A percentile compares a stretch with the other conserved stretches of the same genome.
phyloP scores from a whole-genome alignment of 2,329 filamentous ascomycete genomes.

The Penicillium sp. region DNA sequence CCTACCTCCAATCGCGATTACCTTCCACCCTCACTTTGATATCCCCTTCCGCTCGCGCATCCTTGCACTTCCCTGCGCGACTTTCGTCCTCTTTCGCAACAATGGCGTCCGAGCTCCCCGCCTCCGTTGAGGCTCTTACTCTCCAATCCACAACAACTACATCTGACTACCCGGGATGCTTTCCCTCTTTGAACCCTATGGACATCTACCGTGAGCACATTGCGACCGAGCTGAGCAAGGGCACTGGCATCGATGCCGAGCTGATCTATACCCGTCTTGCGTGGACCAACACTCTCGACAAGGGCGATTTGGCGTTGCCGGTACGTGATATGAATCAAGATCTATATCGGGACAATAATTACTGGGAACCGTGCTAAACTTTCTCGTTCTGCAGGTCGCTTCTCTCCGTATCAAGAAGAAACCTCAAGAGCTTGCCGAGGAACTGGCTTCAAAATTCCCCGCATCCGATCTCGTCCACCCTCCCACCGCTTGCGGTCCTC shows the following conservation, averaged over 20 bases:
- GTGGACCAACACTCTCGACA: constrained; percentile 49
- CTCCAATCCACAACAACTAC: constrained; percentile 41
- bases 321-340: constrained; percentile 27
- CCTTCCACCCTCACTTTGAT: constrained; percentile 9
- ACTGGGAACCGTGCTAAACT: constrained; percentile 8
- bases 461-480: constrained; percentile 58
- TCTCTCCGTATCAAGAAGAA: constrained; percentile 56
- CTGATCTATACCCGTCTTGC: constrained; percentile 42
- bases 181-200: constrained; percentile 47
- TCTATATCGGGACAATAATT: not conserved
- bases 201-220: constrained; percentile 49
- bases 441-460: constrained; percentile 58
- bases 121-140: constrained; percentile 39
- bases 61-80: constrained; percentile 11
- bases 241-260: constrained; percentile 39
- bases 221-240: constrained; percentile 41
- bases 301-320: constrained; percentile 47
- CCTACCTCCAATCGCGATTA: not conserved
- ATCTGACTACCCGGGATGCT: constrained; percentile 44
- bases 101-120: constrained; percentile 39
- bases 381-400: constrained; percentile 32
- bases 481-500: constrained; percentile 57
- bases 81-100: constrained; percentile 19
- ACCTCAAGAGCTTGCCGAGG: constrained; percentile 55
- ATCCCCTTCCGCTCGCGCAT: constrained; percentile 10